phyloP scores from a whole-genome alignment of 2,329 filamentous ascomycete genomes.

The Fusarium sp. region DNA sequence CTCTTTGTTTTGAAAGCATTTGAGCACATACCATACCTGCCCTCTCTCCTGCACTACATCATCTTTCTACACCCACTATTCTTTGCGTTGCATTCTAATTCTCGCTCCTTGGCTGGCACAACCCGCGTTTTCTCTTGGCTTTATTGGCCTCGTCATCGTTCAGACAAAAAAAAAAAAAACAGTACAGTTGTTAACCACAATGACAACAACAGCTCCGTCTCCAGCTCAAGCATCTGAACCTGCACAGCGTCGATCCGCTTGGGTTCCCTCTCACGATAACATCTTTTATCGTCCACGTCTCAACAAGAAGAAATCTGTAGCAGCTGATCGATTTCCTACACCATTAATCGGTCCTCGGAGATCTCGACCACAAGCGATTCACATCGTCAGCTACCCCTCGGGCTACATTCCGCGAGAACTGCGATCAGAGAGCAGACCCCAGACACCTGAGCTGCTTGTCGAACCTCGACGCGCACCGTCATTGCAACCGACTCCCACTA shows the following conservation, averaged over 20 bases:
- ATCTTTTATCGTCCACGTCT: constrained; percentile 48
- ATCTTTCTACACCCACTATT: constrained; percentile 22
- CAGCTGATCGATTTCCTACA: constrained; percentile 49
- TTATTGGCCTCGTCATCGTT: constrained; percentile 43
- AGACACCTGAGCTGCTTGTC: constrained; percentile 26
- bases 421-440: constrained; percentile 46
- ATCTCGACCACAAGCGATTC: constrained; percentile 58
- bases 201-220: constrained; percentile 36
- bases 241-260: constrained; percentile 42
- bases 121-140: constrained; percentile 35
- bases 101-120: constrained; percentile 42
- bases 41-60: constrained; percentile 5
- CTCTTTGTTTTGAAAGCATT: constrained; percentile 28
- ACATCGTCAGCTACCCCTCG: constrained; percentile 58
- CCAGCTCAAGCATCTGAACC: constrained; percentile 26
- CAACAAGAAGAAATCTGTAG: constrained; percentile 42
- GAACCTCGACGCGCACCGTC: constrained; percentile 39
- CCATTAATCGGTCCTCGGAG: constrained; percentile 58
- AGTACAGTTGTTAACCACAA: constrained; percentile 43
- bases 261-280: constrained; percentile 47
- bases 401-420: constrained; percentile 62
- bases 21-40: constrained; percentile 3
- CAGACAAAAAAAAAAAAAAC: background rate
- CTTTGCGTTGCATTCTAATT: constrained; percentile 27
- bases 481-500: constrained; percentile 34